A percentile compares a stretch with the other conserved stretches of the same genome.
Evolutionary conservation across 169 alveolate species (phyloP).

Genomic region (Amoebophrya sp.): DNA sequence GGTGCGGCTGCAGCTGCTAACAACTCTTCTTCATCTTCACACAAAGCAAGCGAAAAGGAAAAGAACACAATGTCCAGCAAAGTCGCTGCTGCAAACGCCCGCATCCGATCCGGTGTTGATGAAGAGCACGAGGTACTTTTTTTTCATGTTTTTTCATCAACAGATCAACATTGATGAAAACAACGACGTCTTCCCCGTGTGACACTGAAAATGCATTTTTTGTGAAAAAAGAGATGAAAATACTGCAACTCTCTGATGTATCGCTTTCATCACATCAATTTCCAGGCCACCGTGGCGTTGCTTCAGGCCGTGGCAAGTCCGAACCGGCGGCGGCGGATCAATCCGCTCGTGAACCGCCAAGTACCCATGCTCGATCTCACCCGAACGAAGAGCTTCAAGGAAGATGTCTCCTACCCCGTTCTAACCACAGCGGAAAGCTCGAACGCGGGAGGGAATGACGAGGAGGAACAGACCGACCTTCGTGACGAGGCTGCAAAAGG

Average conservation of each 20-base stretch:
- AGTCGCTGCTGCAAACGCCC: no score
- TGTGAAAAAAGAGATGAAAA: background rate
- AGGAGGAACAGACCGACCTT: background rate
- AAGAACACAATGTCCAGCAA: no score
- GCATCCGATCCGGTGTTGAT: background rate
- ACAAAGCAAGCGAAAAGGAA: no score
- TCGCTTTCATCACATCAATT: background rate
- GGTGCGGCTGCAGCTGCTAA: background rate
- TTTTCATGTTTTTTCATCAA: background rate
- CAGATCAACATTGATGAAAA: background rate
- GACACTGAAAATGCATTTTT: no score
- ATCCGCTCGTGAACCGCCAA: background rate
- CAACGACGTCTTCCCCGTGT: background rate
- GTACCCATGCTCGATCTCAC: background rate
- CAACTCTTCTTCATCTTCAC: background rate
- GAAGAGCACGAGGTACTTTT: background rate
- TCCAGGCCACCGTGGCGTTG: background rate
- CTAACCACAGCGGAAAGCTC: background rate
- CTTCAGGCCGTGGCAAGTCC: background rate
- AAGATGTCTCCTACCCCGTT: background rate
- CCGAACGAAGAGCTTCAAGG: background rate
- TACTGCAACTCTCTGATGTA: background rate
- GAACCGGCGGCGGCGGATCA: slow-evolving; percentile 15
- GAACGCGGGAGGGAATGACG: background rate
- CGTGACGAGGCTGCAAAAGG: no score